phyloP scores from a whole-genome alignment of 352 stramenopile genomes.

The Phytophthora constricta region DNA sequence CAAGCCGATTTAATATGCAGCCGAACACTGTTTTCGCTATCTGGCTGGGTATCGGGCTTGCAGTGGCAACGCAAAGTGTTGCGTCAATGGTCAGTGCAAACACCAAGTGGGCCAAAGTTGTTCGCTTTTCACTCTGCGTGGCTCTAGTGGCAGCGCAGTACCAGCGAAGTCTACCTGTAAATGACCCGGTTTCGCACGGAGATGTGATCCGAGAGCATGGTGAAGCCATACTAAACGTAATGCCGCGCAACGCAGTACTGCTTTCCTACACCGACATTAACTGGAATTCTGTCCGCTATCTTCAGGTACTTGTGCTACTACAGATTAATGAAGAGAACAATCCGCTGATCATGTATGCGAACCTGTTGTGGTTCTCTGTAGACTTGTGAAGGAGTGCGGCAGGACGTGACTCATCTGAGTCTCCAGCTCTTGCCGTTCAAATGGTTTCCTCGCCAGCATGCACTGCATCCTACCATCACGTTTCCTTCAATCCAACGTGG shows the following conservation, averaged over 20 bases:
- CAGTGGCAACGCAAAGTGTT: slow-evolving; percentile 13
- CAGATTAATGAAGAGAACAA: neutral
- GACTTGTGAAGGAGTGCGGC: slow-evolving; percentile 55
- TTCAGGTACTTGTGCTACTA: slow-evolving; percentile 43
- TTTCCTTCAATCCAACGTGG: slow-evolving; percentile 46
- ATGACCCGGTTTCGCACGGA: neutral
- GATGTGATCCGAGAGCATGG: slow-evolving; percentile 51
- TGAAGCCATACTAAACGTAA: slow-evolving; percentile 46
- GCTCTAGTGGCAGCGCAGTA: slow-evolving; percentile 27
- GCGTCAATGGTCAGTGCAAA: slow-evolving; percentile 4
- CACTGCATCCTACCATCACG: slow-evolving; percentile 38
- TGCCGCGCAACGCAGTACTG: slow-evolving; percentile 58
- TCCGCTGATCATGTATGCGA: neutral
- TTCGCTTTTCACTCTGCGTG: slow-evolving; percentile 27
- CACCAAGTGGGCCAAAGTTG: neutral
- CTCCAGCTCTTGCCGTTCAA: slow-evolving; percentile 86
- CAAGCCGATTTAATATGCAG: slow-evolving; percentile 91
- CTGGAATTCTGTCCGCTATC: slow-evolving; percentile 82
- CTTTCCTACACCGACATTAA: slow-evolving; percentile 87
- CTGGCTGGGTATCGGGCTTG: slow-evolving; percentile 76
- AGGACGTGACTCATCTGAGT: slow-evolving; percentile 73
- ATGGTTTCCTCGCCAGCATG: slow-evolving; percentile 72
- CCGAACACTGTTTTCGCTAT: slow-evolving; percentile 90
- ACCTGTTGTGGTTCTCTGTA: slow-evolving; percentile 6
- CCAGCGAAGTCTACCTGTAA: slow-evolving; percentile 8